Percentiles rank a stretch among this genome's conserved stretches.
Evolutionary conservation across 495 filamentous ascomycete species (phyloP).

Genomic region (Chaetomium tenue): DNA sequence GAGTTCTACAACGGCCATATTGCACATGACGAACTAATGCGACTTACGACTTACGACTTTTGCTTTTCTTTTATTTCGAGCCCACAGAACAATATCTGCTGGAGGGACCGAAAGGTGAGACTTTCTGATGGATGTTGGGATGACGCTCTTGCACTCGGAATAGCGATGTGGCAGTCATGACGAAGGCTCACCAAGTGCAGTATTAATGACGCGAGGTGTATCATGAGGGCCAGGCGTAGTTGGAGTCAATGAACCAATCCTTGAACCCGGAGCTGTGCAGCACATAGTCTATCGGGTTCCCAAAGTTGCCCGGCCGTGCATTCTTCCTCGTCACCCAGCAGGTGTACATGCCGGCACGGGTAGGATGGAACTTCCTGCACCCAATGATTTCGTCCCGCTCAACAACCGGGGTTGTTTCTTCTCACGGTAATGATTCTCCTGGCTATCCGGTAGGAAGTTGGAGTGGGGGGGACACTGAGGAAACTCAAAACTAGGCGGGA

Average conservation of each 20-base stretch:
- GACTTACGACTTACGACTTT: slow-evolving; percentile 22
- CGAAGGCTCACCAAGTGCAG: not conserved
- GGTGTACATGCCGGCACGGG: slow-evolving; percentile 86
- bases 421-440: no score
- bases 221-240: slow-evolving; percentile 34
- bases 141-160: slow-evolving; percentile 4
- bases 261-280: slow-evolving; percentile 79
- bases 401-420: no score
- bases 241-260: slow-evolving; percentile 78
- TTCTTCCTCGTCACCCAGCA: slow-evolving; percentile 60
- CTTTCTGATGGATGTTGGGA: not conserved
- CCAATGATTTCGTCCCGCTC: no score
- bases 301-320: slow-evolving; percentile 88
- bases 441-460: no score
- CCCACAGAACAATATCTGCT: not conserved
- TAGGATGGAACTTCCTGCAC: slow-evolving; percentile 77
- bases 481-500: no score
- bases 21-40: slow-evolving; percentile 31
- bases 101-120: slow-evolving; percentile 1
- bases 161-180: slow-evolving; percentile 1
- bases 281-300: slow-evolving; percentile 90
- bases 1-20: slow-evolving; percentile 10
- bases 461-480: no score
- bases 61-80: slow-evolving; percentile 17
- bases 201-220: not conserved